Percentiles rank a stretch among this genome's conserved stretches.
Evolutionary conservation across 805 yeast species (phyloP).

Genomic region (Lachancea thermotolerans): DNA sequence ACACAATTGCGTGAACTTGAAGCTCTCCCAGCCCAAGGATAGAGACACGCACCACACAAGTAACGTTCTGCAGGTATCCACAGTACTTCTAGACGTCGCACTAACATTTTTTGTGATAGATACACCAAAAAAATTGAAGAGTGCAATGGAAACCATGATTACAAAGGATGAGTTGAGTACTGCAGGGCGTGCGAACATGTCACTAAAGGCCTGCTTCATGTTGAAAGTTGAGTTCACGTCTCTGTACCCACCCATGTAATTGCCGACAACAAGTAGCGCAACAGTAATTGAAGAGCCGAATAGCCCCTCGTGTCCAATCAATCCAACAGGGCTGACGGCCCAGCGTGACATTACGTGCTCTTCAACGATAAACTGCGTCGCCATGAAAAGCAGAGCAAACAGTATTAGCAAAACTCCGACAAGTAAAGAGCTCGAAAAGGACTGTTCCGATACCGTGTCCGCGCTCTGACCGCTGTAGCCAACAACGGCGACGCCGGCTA

Average conservation of each 20-base stretch:
- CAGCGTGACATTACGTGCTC: slow-evolving; percentile 54
- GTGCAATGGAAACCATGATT: slow-evolving; percentile 66
- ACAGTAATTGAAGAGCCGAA: slow-evolving; percentile 50
- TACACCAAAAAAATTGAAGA: slow-evolving; percentile 68
- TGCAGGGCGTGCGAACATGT: slow-evolving; percentile 38
- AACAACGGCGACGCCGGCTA: slow-evolving; percentile 63
- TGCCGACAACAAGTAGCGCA: slow-evolving; percentile 39
- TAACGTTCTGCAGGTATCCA: slow-evolving; percentile 70
- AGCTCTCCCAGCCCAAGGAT: slow-evolving; percentile 67
- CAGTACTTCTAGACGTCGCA: slow-evolving; percentile 74
- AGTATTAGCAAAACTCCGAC: slow-evolving; percentile 55
- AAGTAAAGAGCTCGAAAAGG: slow-evolving; percentile 29
- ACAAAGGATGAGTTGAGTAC: slow-evolving; percentile 50
- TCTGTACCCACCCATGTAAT: slow-evolving; percentile 2
- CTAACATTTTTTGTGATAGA: slow-evolving; percentile 57
- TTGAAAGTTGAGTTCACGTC: slow-evolving; percentile 44
- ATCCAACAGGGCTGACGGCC: slow-evolving; percentile 50
- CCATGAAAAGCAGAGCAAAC: slow-evolving; percentile 60
- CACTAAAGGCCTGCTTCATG: slow-evolving; percentile 41
- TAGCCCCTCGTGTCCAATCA: slow-evolving; percentile 71
- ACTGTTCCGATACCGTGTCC: slow-evolving; percentile 4
- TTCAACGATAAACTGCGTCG: slow-evolving; percentile 71
- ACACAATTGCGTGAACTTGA: slow-evolving; percentile 50
- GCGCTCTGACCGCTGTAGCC: slow-evolving; percentile 58
- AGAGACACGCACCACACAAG: slow-evolving; percentile 71